A percentile compares a stretch with the other conserved stretches of the same genome.
Evolutionary conservation across 2,329 filamentous ascomycete species (phyloP).

Genomic region (Geosmithia putterillii): DNA sequence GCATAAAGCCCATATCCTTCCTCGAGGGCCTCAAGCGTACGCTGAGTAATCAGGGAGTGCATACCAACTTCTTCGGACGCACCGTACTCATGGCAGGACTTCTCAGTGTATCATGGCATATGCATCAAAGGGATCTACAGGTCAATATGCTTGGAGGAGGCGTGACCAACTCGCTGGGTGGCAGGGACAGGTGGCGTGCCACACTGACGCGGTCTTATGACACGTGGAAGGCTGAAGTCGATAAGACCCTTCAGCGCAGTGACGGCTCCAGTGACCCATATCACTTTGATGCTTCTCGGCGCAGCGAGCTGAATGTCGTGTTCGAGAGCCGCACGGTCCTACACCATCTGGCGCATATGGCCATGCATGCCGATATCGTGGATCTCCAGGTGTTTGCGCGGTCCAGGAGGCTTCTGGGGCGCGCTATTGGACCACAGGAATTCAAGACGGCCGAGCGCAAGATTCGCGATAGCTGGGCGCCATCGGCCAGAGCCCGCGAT

Average conservation of each 20-base stretch:
- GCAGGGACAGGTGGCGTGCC: conserved; percentile 81
- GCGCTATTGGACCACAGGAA: conserved; percentile 73
- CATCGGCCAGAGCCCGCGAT: conserved; percentile 75
- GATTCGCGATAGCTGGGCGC: conserved; percentile 85
- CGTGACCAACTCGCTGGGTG: conserved; percentile 68
- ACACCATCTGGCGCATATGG: conserved; percentile 93
- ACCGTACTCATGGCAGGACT: conserved; percentile 90
- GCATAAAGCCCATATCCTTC: conserved; percentile 76
- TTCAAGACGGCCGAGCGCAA: conserved; percentile 66
- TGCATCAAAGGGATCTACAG: conserved; percentile 92
- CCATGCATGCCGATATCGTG: conserved; percentile 94
- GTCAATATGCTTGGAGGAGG: conserved; percentile 67
- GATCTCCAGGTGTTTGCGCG: conserved; percentile 94
- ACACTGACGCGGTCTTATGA: conserved; percentile 82
- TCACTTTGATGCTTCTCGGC: conserved; percentile 40
- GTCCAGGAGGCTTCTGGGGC: conserved; percentile 71
- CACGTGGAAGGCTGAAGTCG: conserved; percentile 86
- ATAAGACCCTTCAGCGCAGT: conserved; percentile 61
- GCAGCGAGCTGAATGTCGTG: conserved; percentile 52
- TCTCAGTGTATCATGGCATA: conserved; percentile 90
- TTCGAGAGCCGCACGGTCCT: conserved; percentile 83
- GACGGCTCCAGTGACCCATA: conserved; percentile 41
- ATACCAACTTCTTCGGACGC: conserved; percentile 86
- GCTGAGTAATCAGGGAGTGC: conserved; percentile 71
- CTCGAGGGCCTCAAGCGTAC: conserved; percentile 85